Evolutionary conservation across 495 filamentous ascomycete genomes (phyloP), one percentile per base, ranked within the genome.

Genomic region (Penicillium simplicissimum): DNA sequence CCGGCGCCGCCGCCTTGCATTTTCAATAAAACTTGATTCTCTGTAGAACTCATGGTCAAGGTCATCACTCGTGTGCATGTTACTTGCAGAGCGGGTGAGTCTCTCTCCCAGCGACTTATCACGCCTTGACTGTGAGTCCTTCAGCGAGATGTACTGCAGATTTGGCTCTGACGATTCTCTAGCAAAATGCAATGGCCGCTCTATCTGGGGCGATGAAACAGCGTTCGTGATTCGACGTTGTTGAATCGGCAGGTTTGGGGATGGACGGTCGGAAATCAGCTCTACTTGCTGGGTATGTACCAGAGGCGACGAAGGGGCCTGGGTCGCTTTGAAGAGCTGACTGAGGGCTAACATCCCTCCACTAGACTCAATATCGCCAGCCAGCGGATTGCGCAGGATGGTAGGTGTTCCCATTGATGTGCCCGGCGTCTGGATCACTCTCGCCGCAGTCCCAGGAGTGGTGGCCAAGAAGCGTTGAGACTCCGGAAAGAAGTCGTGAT

Each of bases 241-340:
- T 53, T 82, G 79, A 11, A 82, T 75, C 23, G 74, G 75, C 25
- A 83, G 65, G 62, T 82, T 79, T n/a, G 82, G 82, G 1, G 82
- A 84, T 10, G 82, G 82, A 28, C 81, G 78, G 43, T 81, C 80
- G 11, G 81, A 83, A 52, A 76, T 40, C 8, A 71, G 64, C 47
- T 82, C 82, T 8, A 75, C 71, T 3, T 75, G 71, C 4, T 71
- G 65, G 9, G 65, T 58, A 62, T 78, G 74, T 11, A 76, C 70
- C 31, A 84, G 63, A 2, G 82, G 82, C 13, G 82, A 83, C 2
- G 81, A 81, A n/a, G 78, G 74, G n/a, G 77, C 81, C 57, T 83
- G 82, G 0, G 82, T 84, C 10, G 78, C 76, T 48, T 71, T 76
- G 64, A 84, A 84, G 0, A 82, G 65, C 64, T 84, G 81, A 52